A percentile compares a stretch with the other conserved stretches of the same genome.
These are phyloP conservation scores for Wickerhamomyces silvicola DNA, from an alignment of 805 yeast genomes.

Conservation along the genomic window DNA sequence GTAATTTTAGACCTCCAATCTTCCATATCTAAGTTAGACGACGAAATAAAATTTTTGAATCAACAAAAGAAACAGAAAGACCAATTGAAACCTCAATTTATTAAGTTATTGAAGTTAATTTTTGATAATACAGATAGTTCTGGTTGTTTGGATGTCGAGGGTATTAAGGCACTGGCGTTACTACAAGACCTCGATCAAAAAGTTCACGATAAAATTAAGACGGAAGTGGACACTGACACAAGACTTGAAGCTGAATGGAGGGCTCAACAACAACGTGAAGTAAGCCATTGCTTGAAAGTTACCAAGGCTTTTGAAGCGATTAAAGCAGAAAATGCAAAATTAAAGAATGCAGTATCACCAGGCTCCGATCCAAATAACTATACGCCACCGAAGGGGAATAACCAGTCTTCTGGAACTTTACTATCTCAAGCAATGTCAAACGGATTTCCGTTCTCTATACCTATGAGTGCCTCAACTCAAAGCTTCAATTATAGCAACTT, in stretches of 20 bases:
- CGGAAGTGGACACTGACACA: slow-evolving; percentile 27
- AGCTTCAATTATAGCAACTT: slow-evolving; percentile 4
- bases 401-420: too few species aligned
- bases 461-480: slow-evolving; percentile 2
- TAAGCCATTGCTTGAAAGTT: slow-evolving; percentile 22
- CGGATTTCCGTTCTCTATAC: slow-evolving; percentile 1
- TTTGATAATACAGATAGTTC: slow-evolving; percentile 14
- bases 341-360: slow-evolving; percentile 7
- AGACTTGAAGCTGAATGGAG: slow-evolving; percentile 33
- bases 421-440: neutral
- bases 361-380: too few species aligned
- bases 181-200: slow-evolving; percentile 13
- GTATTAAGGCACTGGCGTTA: slow-evolving; percentile 12
- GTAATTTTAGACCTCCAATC: slow-evolving; percentile 7
- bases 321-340: slow-evolving; percentile 8
- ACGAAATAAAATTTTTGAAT: slow-evolving; percentile 6
- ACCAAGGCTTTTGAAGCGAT: slow-evolving; percentile 14
- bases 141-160: slow-evolving; percentile 19
- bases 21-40: slow-evolving; percentile 13
- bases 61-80: slow-evolving; percentile 18
- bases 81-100: slow-evolving; percentile 7
- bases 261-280: slow-evolving; percentile 32
- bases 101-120: slow-evolving; percentile 12
- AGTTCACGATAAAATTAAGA: slow-evolving; percentile 13
- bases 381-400: too few species aligned